These are phyloP conservation scores for Globisporangium irregulare DNA, from an alignment of 352 stramenopile species.

Conservation along the genomic window DNA sequence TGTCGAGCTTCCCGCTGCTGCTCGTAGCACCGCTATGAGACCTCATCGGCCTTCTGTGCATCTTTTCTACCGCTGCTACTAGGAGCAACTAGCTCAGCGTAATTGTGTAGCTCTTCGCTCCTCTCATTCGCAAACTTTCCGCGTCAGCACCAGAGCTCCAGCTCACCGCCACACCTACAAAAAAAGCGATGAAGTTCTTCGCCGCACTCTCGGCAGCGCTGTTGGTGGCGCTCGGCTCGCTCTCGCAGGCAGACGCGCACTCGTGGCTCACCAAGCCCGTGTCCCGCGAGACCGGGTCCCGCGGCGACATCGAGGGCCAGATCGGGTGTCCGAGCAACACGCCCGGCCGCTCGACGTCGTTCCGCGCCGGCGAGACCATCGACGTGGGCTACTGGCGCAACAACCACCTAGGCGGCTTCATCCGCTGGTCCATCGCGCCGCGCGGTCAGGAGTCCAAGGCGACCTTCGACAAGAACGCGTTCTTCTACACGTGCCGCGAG, in stretches of 20 bases:
- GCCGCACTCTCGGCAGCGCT: neutral
- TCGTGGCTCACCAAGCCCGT: slow-evolving; percentile 46
- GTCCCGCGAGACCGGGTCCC: slow-evolving; percentile 30
- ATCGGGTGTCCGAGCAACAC: slow-evolving; percentile 19
- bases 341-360: slow-evolving; percentile 15
- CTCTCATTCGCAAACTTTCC: slow-evolving; percentile 1
- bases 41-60: too few species aligned
- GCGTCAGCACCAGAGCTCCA: neutral
- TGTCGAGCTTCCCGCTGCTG: neutral
- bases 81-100: neutral
- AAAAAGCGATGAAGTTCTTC: slow-evolving; percentile 9
- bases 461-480: slow-evolving; percentile 46
- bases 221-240: neutral
- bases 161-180: neutral
- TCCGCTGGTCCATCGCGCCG: slow-evolving; percentile 25
- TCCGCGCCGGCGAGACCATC: slow-evolving; percentile 22
- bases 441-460: slow-evolving; percentile 25
- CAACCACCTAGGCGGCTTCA: slow-evolving; percentile 36
- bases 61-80: too few species aligned
- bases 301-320: slow-evolving; percentile 26
- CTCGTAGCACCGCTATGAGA: neutral
- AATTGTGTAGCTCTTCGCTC: neutral
- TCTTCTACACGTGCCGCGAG: slow-evolving; percentile 60
- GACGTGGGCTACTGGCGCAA: slow-evolving; percentile 32
- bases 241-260: slow-evolving; percentile 24